Conservation (phyloP, 2,329 filamentous ascomycete species). For the Atkinsonella hypoxylon region DNA sequence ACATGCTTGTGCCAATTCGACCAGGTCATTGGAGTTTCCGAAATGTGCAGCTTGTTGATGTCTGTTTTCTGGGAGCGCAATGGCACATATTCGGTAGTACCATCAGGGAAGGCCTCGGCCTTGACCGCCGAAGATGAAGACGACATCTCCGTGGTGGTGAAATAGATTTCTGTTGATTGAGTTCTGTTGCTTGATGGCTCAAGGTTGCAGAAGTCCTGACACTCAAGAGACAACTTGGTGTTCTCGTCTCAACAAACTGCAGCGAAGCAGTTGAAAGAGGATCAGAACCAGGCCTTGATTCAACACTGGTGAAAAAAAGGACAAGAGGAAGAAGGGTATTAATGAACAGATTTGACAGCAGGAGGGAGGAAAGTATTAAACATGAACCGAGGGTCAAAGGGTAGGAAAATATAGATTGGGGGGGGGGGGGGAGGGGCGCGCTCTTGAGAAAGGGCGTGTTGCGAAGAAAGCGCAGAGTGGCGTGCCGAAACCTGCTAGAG, state of each 20-base stretch:
- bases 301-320: not conserved
- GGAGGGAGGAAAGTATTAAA: constrained; percentile 3
- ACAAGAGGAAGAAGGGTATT: too few species aligned
- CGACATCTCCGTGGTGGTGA: constrained; percentile 3
- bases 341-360: not conserved
- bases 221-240: not conserved
- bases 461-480: constrained; percentile 1
- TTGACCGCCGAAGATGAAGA: constrained; percentile 12
- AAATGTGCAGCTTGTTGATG: constrained; percentile 68
- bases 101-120: constrained; percentile 35
- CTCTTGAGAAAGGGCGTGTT: not conserved
- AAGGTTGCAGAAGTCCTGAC: not conserved
- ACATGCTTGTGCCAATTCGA: constrained; percentile 85
- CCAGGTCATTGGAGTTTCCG: constrained; percentile 67
- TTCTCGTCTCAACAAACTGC: not conserved
- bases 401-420: not conserved
- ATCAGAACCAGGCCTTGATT: not conserved
- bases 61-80: constrained; percentile 35
- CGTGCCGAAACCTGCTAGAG: constrained; percentile 4
- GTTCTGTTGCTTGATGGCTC: not conserved
- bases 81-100: constrained; percentile 44
- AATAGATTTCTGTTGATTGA: not conserved
- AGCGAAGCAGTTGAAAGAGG: not conserved
- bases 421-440: constrained; percentile 4
- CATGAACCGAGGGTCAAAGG: not conserved